Evolutionary conservation across 768 basidiomycete species (phyloP).

Genomic region (Pulveroboletus sp.): DNA sequence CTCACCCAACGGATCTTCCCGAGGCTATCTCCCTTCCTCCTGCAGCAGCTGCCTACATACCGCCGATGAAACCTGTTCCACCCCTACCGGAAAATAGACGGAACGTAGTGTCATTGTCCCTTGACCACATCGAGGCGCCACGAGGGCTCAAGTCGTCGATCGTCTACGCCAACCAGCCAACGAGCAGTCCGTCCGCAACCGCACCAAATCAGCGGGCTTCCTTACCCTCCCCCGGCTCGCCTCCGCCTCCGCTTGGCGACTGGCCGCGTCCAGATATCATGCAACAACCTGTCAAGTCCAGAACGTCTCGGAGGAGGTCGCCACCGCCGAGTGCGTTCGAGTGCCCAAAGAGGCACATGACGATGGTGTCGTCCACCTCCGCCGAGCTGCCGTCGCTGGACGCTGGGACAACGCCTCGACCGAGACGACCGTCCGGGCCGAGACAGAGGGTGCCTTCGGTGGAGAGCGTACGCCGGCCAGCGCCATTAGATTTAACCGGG

Average conservation of each 20-base stretch:
- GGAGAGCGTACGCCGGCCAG: slow-evolving; percentile 17
- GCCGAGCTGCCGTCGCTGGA: slow-evolving; percentile 7
- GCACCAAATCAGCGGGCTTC: slow-evolving; percentile 8
- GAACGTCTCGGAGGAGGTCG: slow-evolving; percentile 7
- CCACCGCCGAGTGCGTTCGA: slow-evolving; percentile 19
- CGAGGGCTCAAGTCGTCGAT: slow-evolving; percentile 22
- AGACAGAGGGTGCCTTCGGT: slow-evolving; percentile 20
- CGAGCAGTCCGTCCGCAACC: slow-evolving; percentile 22
- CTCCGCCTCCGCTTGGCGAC: slow-evolving; percentile 46
- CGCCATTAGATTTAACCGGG: slow-evolving; percentile 16
- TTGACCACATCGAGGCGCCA: slow-evolving; percentile 6
- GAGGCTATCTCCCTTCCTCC: slow-evolving; percentile 27
- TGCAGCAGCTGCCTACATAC: slow-evolving; percentile 11
- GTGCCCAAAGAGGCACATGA: slow-evolving; percentile 17
- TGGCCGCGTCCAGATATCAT: slow-evolving; percentile 49
- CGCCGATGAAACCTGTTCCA: slow-evolving; percentile 16
- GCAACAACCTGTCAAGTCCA: slow-evolving; percentile 21
- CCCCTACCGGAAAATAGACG: slow-evolving; percentile 4
- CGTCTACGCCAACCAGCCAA: slow-evolving; percentile 33
- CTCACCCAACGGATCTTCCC: slow-evolving; percentile 13
- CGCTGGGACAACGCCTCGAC: slow-evolving; percentile 16
- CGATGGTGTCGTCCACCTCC: background rate
- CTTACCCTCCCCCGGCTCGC: slow-evolving; percentile 22
- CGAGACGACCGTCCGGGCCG: slow-evolving; percentile 34
- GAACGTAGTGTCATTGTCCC: slow-evolving; percentile 5